Evolutionary conservation across 2,329 filamentous ascomycete genomes (phyloP), one percentile per base, ranked within the genome.

Genomic region (Chalaropsis ovoidea): DNA sequence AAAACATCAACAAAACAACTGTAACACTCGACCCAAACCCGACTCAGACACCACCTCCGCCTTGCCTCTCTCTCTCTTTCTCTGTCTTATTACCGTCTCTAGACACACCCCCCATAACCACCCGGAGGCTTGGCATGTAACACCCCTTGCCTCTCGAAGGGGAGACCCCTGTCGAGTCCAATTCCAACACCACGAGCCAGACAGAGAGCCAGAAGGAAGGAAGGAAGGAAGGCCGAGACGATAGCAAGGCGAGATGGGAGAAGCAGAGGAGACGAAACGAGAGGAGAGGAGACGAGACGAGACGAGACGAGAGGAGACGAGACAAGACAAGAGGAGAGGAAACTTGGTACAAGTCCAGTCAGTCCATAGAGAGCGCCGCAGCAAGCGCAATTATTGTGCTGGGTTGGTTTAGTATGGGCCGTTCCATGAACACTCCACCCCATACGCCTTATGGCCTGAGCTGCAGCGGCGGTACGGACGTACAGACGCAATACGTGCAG

Each of bases 171-270:
- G 54, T 58, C 54, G 24, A 39, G 54, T 58, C 27, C 54, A 58
- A 58, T 58, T 58, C 54, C 54, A 58, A 58, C 15, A 58, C 13
- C 54, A 58, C 31, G 54, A 58, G 54, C 54, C 54, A 58, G 31
- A 35, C 15, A 35, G 31, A 19, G 47, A 27, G 22, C 22, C 17
- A 49, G 47, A n/a, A 35, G 31, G 31, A 35, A 35, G 7, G n/a
- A 62, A 24, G 19, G 19, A 27, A 27, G 31, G 41, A 62, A 24
- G 39, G 60, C 35, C 60, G n/a, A 45, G 39, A 62, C n/a, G 60
- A 61, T 42, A 61, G 60, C 35, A 24, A 24, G 22, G 43, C 5
- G n/a, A 19, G 43, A n/a, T n/a, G 43, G 11, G 43, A 19, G 43
- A 2, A n/a, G 5, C 6, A 47, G 2, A 19, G 43, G 19, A 8